These are phyloP conservation scores for Colletotrichum costaricense DNA, from an alignment of 2,329 filamentous ascomycete genomes.

Conservation along the genomic window DNA sequence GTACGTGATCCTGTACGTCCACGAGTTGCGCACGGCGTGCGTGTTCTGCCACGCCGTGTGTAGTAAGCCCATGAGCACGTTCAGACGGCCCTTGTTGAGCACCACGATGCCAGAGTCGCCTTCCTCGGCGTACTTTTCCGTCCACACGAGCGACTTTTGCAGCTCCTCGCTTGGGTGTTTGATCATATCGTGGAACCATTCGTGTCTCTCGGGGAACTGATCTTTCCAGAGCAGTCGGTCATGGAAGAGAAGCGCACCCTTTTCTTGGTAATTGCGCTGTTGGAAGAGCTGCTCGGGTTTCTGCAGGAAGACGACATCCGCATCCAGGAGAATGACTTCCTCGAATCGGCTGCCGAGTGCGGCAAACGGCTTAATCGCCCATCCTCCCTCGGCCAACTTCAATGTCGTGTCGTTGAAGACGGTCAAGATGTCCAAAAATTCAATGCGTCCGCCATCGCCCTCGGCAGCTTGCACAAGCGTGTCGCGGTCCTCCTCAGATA, in stretches of 20 bases:
- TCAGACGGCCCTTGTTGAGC: constrained; percentile 51
- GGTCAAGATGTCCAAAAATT: constrained; percentile 46
- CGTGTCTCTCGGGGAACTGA: constrained; percentile 45
- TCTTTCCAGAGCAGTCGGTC: constrained; percentile 53
- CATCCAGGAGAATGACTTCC: constrained; percentile 51
- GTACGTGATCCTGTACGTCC: constrained; percentile 54
- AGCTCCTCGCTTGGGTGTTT: constrained; percentile 47
- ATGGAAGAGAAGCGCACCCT: constrained; percentile 52
- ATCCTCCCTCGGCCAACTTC: constrained; percentile 45
- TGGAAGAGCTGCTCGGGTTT: constrained; percentile 46
- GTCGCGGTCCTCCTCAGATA: constrained; percentile 40
- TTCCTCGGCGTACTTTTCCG: constrained; percentile 53
- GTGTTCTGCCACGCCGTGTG: constrained; percentile 59
- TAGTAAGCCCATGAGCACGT: constrained; percentile 51
- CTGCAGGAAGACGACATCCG: constrained; percentile 53
- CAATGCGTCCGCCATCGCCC: constrained; percentile 27
- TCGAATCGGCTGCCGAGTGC: constrained; percentile 49
- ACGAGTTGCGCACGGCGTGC: constrained; percentile 49
- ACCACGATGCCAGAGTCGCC: constrained; percentile 55
- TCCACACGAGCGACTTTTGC: constrained; percentile 50
- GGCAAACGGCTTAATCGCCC: constrained; percentile 56
- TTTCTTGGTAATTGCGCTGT: constrained; percentile 45
- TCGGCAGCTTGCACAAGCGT: constrained; percentile 38
- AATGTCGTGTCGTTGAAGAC: constrained; percentile 47
- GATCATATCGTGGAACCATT: constrained; percentile 52